A percentile compares a stretch with the other conserved stretches of the same genome.
These are phyloP conservation scores for Fimicolochytrium jonesii DNA, from an alignment of 192 early-diverging fungal genomes.

Conservation along the genomic window DNA sequence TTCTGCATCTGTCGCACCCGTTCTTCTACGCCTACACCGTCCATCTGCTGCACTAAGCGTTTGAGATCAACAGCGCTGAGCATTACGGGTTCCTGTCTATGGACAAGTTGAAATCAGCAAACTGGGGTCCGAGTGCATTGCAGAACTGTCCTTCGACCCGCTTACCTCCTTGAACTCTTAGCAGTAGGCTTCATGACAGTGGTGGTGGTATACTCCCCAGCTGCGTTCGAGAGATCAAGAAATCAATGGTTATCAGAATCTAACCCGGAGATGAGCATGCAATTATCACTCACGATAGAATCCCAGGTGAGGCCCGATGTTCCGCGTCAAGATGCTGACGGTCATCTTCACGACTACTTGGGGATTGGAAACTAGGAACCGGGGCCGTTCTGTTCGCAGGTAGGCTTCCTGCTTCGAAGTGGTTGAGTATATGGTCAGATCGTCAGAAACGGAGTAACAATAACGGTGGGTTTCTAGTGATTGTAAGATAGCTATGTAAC, in stretches of 20 bases:
- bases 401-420: too few relatives aligned
- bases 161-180: neutral
- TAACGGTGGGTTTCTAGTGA: too few relatives aligned
- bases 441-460: too few relatives aligned
- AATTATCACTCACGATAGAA: constrained; percentile 11
- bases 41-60: constrained; percentile 23
- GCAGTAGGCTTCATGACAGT: neutral
- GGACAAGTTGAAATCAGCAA: neutral
- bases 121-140: neutral
- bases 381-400: too few relatives aligned
- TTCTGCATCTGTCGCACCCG: constrained; percentile 18
- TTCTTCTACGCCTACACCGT: constrained; percentile 15
- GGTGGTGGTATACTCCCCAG: neutral
- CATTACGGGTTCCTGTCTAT: constrained; percentile 13
- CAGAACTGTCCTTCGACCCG: neutral
- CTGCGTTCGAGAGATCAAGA: neutral
- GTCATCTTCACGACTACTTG: neutral
- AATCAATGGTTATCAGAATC: neutral
- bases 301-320: constrained; percentile 17
- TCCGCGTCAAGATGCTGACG: constrained; percentile 1
- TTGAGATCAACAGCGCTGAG: constrained; percentile 39
- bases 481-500: too few relatives aligned
- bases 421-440: too few relatives aligned
- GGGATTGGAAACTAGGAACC: too few relatives aligned
- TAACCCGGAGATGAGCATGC: neutral